phyloP scores from a whole-genome alignment of 1,139 yeast species.

The Lodderomyces metapsilosis region DNA sequence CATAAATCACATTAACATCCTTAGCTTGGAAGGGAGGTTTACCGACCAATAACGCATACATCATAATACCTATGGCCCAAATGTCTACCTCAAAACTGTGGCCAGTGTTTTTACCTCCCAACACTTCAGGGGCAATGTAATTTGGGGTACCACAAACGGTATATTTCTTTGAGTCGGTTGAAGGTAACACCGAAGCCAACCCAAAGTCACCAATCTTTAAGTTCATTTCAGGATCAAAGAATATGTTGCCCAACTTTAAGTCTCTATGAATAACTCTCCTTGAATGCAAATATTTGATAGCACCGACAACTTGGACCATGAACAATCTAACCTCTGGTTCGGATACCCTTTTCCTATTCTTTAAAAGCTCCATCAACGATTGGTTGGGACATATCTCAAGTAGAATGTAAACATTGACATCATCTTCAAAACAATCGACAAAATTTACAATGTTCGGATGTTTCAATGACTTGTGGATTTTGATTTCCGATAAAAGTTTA shows the following conservation, averaged over 20 bases:
- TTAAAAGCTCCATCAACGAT: conserved; percentile 87
- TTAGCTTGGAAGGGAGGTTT: conserved; percentile 97
- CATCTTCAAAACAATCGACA: conserved; percentile 94
- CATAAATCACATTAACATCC: conserved; percentile 91
- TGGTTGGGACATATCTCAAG: conserved; percentile 94
- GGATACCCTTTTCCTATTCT: conserved; percentile 74
- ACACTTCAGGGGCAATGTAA: conserved; percentile 95
- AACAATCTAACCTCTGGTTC: conserved; percentile 92
- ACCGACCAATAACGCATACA: conserved; percentile 86
- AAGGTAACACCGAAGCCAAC: conserved; percentile 81
- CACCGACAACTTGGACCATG: conserved; percentile 92
- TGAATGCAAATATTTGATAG: conserved; percentile 86
- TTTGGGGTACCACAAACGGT: conserved; percentile 98
- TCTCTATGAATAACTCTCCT: conserved; percentile 96
- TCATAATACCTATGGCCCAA: conserved; percentile 97
- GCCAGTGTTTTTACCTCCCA: conserved; percentile 84
- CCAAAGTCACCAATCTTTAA: conserved; percentile 97
- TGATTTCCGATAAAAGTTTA: conserved; percentile 87
- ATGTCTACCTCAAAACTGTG: conserved; percentile 93
- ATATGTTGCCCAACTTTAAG: conserved; percentile 89
- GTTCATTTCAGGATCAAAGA: conserved; percentile 89
- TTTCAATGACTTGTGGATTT: conserved; percentile 86
- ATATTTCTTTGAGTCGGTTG: conserved; percentile 68
- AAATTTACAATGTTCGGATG: conserved; percentile 91
- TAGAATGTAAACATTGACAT: conserved; percentile 85